Percentiles rank a stretch among this genome's conserved stretches.
Conservation (phyloP, 2,329 filamentous ascomycete species). For the Emmonsiellopsis sp. region DNA sequence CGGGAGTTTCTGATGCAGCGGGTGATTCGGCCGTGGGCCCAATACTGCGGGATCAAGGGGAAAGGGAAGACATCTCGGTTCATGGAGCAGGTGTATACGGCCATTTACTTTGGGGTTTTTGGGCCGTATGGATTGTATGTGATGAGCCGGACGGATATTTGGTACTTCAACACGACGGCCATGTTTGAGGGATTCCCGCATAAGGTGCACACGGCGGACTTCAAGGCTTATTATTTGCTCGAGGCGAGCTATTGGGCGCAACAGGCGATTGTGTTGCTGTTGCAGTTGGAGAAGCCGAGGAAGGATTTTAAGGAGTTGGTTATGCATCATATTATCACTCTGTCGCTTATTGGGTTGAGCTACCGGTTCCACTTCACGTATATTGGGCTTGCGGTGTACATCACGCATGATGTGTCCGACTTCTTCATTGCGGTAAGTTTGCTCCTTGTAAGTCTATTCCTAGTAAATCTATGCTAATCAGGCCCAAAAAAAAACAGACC, state of each 20-base stretch:
- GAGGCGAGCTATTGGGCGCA: slow-evolving; percentile 94
- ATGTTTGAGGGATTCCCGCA: slow-evolving; percentile 91
- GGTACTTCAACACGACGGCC: slow-evolving; percentile 86
- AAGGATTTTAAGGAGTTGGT: slow-evolving; percentile 95
- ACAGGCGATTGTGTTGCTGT: slow-evolving; percentile 76
- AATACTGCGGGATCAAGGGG: slow-evolving; percentile 57
- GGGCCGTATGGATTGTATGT: slow-evolving; percentile 80
- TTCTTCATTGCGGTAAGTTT: slow-evolving; percentile 80
- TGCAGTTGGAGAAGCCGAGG: slow-evolving; percentile 83
- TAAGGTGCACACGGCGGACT: slow-evolving; percentile 62
- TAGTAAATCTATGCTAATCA: background rate
- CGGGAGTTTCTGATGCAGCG: slow-evolving; percentile 96
- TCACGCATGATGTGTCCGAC: slow-evolving; percentile 87
- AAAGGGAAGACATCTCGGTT: slow-evolving; percentile 77
- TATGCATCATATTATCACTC: slow-evolving; percentile 79
- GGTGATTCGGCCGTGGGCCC: slow-evolving; percentile 66
- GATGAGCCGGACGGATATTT: slow-evolving; percentile 83
- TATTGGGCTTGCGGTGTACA: slow-evolving; percentile 86
- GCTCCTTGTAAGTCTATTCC: background rate
- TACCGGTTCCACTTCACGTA: slow-evolving; percentile 97
- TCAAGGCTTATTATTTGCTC: slow-evolving; percentile 96
- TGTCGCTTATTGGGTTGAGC: slow-evolving; percentile 72
- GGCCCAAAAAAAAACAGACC: slow-evolving; percentile 43
- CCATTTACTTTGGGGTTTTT: slow-evolving; percentile 75
- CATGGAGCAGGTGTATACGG: slow-evolving; percentile 95